Percentiles rank a stretch among this genome's conserved stretches.
Evolutionary conservation across 305 asterid species (phyloP).

Genomic region (Fraxinus greggii): DNA sequence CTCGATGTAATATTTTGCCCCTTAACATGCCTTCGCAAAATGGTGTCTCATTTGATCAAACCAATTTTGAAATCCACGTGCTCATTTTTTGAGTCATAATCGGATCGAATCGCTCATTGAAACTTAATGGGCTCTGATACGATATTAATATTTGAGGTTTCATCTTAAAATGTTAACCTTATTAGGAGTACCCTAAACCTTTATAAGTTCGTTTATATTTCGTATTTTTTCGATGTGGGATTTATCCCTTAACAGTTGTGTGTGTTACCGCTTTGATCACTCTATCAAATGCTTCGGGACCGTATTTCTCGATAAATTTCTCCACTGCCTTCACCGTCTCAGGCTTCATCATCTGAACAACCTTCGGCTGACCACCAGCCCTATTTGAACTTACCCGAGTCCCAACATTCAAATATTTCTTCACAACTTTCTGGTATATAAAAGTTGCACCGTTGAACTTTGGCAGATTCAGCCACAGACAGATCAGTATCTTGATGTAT

Average conservation of each 20-base stretch:
- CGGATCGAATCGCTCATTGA: not conserved
- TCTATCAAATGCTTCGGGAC: constrained; percentile 75
- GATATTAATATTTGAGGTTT: too few species aligned
- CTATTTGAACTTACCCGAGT: constrained; percentile 42
- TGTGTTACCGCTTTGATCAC: constrained; percentile 63
- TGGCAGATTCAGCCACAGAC: constrained; percentile 35
- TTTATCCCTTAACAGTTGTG: not conserved
- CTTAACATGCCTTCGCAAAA: not conserved
- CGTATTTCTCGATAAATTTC: constrained; percentile 62
- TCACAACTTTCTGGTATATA: constrained; percentile 60
- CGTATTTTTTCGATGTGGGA: not conserved
- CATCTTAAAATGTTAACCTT: too few species aligned
- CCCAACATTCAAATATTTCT: constrained; percentile 66
- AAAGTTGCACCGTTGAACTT: constrained; percentile 50
- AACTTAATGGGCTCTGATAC: not conserved
- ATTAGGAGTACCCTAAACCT: not conserved
- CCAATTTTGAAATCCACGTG: not conserved
- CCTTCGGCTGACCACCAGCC: constrained; percentile 58
- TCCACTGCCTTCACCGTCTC: constrained; percentile 84
- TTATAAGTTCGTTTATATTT: too few species aligned
- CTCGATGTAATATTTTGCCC: not conserved
- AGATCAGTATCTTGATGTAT: constrained; percentile 26
- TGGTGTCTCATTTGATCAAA: not conserved
- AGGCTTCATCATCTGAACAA: constrained; percentile 87
- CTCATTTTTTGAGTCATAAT: too few species aligned